These are phyloP conservation scores for Diversispora eburnea DNA, from an alignment of 192 early-diverging fungal genomes.

Conservation along the genomic window DNA sequence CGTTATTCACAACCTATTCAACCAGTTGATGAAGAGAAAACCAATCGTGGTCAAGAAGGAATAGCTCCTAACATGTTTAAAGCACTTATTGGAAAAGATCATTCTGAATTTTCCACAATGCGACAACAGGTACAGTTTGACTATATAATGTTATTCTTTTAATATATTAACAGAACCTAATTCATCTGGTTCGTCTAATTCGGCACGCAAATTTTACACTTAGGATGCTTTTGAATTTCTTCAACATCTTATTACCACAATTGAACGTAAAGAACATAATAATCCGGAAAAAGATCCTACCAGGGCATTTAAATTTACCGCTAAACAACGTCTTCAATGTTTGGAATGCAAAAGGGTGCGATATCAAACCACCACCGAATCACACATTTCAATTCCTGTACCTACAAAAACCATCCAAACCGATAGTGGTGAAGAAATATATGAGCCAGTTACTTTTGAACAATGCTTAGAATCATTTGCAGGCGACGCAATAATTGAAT, in stretches of 20 bases:
- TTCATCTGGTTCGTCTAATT: no score
- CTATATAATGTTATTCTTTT: background rate
- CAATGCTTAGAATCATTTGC: slow-evolving; percentile 66
- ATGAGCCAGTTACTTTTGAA: slow-evolving; percentile 56
- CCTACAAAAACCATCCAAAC: slow-evolving; percentile 47
- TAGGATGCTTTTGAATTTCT: slow-evolving; percentile 93
- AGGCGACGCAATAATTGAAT: slow-evolving; percentile 53
- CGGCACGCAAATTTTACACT: no score
- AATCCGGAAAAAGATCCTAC: slow-evolving; percentile 66
- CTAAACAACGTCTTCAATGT: slow-evolving; percentile 88
- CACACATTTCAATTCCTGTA: slow-evolving; percentile 62
- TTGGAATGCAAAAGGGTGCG: slow-evolving; percentile 76
- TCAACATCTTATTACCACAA: slow-evolving; percentile 67
- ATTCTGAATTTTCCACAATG: slow-evolving; percentile 96
- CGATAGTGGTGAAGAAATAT: slow-evolving; percentile 34
- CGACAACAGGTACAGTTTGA: slow-evolving; percentile 71
- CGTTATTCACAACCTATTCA: slow-evolving; percentile 67
- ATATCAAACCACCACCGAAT: slow-evolving; percentile 57
- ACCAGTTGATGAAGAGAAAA: slow-evolving; percentile 39
- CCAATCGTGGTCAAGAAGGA: slow-evolving; percentile 62
- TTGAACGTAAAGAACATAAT: slow-evolving; percentile 75
- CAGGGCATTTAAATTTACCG: slow-evolving; percentile 69
- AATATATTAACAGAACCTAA: background rate
- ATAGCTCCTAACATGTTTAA: slow-evolving; percentile 93
- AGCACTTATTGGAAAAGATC: slow-evolving; percentile 76